Percentiles rank a stretch among this genome's conserved stretches.
These are phyloP conservation scores for Scutellaria minor DNA, from an alignment of 257 asterid genomes.

Conservation along the genomic window DNA sequence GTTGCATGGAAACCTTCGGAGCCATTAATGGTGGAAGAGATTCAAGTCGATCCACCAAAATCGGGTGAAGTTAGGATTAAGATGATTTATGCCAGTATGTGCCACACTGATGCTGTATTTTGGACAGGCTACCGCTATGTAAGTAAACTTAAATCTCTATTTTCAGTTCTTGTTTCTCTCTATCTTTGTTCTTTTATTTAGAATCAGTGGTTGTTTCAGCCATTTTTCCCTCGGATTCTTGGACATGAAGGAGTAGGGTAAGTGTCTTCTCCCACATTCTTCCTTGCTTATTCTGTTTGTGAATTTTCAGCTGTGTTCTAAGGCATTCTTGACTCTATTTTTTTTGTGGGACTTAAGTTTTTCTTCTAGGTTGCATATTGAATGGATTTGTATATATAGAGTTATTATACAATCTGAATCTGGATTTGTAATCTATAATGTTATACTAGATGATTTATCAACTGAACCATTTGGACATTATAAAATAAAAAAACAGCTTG, in stretches of 20 bases:
- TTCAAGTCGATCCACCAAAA: slow-evolving; percentile 63
- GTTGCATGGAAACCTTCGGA: slow-evolving; percentile 52
- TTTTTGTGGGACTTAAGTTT: no score
- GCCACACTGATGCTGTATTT: slow-evolving; percentile 60
- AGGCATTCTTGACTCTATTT: no score
- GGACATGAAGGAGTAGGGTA: slow-evolving; percentile 97
- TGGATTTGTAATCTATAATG: no score
- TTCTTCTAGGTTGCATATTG: no score
- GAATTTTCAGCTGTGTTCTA: no score
- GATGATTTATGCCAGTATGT: slow-evolving; percentile 68
- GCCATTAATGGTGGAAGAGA: slow-evolving; percentile 51
- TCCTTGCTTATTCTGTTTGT: no score
- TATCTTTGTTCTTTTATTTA: neutral
- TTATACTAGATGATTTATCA: no score
- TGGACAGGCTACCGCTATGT: slow-evolving; percentile 51
- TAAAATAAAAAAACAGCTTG: slow-evolving; percentile 39
- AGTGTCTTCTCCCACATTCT: neutral
- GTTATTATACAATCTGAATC: no score
- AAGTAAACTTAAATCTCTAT: slow-evolving; percentile 21
- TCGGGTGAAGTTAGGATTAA: slow-evolving; percentile 61
- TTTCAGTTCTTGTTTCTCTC: neutral
- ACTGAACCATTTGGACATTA: no score
- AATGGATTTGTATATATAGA: no score
- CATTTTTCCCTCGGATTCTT: slow-evolving; percentile 72
- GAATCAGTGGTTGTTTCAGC: slow-evolving; percentile 40